phyloP scores from a whole-genome alignment of 352 stramenopile species.

The Pythium sp. region DNA sequence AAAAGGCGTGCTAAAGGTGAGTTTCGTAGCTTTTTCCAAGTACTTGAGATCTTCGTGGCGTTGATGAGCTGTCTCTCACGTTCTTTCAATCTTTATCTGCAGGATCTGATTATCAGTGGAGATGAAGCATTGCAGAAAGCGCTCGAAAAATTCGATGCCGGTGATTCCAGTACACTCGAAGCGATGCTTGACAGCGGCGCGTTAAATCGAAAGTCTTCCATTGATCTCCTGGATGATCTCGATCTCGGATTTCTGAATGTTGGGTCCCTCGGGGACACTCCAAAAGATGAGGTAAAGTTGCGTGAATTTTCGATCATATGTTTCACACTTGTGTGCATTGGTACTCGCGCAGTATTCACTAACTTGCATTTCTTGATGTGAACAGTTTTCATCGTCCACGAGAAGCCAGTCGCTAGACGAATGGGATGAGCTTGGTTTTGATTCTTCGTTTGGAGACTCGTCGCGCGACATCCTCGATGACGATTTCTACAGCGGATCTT shows the following conservation, averaged over 20 bases:
- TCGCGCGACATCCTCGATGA: constrained; percentile 76
- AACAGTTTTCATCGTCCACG: constrained; percentile 52
- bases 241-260: constrained; percentile 88
- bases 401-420: constrained; percentile 79
- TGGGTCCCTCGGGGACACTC: constrained; percentile 76
- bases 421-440: constrained; percentile 86
- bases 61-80: neutral
- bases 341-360: neutral
- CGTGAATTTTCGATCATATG: neutral
- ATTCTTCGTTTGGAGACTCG: constrained; percentile 75
- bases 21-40: neutral
- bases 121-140: constrained; percentile 88
- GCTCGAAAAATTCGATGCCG: constrained; percentile 87
- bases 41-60: neutral
- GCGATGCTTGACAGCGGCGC: constrained; percentile 80
- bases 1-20: constrained; percentile 88
- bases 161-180: constrained; percentile 82
- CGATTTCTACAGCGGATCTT: constrained; percentile 81
- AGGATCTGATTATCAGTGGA: constrained; percentile 91
- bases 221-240: constrained; percentile 83
- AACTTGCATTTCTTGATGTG: neutral
- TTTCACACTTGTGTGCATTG: constrained; percentile 4
- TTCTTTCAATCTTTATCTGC: constrained; percentile 3
- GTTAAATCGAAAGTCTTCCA: constrained; percentile 81
- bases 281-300: constrained; percentile 68